phyloP scores from a whole-genome alignment of 495 filamentous ascomycete species.

The Aspergillus ostianus region DNA sequence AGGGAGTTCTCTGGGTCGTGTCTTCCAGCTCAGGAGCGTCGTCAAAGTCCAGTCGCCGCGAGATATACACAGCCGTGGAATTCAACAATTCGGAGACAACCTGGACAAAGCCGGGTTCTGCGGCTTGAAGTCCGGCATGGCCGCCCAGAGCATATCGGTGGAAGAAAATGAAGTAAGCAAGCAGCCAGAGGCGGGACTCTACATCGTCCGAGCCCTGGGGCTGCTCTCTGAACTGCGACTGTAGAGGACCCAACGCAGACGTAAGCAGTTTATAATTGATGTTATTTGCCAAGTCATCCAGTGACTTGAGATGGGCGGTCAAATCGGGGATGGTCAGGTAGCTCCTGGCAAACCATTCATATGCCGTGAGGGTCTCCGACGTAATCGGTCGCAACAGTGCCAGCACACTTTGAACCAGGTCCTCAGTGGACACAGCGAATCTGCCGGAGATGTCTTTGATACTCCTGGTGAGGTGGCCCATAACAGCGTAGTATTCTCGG shows the following conservation, averaged over 20 bases:
- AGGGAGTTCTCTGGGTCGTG: constrained; percentile 27
- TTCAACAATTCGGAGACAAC: constrained; percentile 63
- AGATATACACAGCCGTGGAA: constrained; percentile 59
- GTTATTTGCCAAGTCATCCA: constrained; percentile 46
- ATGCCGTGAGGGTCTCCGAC: constrained; percentile 47
- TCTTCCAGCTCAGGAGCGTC: constrained; percentile 40
- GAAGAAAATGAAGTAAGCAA: constrained; percentile 79
- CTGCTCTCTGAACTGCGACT: constrained; percentile 28
- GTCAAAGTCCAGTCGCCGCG: constrained; percentile 53
- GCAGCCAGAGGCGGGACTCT: constrained; percentile 63
- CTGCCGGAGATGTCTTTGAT: constrained; percentile 19
- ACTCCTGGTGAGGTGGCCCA: constrained; percentile 41
- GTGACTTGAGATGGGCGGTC: constrained; percentile 34
- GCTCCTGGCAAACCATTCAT: constrained; percentile 56
- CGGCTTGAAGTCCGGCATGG: constrained; percentile 36
- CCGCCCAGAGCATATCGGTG: constrained; percentile 52
- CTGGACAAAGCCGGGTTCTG: constrained; percentile 60
- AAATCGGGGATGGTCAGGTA: constrained; percentile 54
- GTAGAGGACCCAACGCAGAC: constrained; percentile 40
- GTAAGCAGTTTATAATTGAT: constrained; percentile 57
- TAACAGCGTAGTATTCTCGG: constrained; percentile 40
- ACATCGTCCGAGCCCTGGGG: constrained; percentile 26
- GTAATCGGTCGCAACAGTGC: constrained; percentile 49
- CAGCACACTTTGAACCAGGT: constrained; percentile 39
- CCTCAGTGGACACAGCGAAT: constrained; percentile 21